A percentile compares a stretch with the other conserved stretches of the same genome.
Evolutionary conservation across 768 basidiomycete genomes (phyloP).

Genomic region (Fibroporia radiculosa): DNA sequence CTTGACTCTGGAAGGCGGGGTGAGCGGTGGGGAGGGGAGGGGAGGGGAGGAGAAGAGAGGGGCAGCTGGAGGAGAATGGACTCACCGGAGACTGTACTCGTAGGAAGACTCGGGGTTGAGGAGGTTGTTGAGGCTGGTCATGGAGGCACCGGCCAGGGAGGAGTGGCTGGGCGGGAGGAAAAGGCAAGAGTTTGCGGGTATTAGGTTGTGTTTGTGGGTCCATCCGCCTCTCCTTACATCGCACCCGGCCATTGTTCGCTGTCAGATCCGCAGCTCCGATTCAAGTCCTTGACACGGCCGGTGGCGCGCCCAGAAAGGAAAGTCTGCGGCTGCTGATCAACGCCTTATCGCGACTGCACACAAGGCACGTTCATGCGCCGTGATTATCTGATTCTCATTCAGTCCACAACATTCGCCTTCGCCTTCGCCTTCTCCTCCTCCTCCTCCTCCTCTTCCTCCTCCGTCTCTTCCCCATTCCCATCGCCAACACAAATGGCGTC

Average conservation of each 20-base stretch:
- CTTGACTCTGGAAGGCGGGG: constrained; percentile 10
- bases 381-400: not conserved
- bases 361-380: too few relatives aligned
- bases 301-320: too few relatives aligned
- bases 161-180: constrained; percentile 13
- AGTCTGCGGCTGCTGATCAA: too few relatives aligned
- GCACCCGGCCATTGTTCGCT: constrained; percentile 17
- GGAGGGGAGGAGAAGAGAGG: constrained; percentile 6
- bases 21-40: not conserved
- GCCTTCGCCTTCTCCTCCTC: too few relatives aligned
- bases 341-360: too few relatives aligned
- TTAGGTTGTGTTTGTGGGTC: constrained; percentile 21
- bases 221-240: constrained; percentile 8
- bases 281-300: too few relatives aligned
- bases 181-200: constrained; percentile 19
- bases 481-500: too few relatives aligned
- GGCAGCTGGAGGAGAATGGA: not conserved
- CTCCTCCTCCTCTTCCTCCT: not conserved
- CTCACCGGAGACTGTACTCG: constrained; percentile 17
- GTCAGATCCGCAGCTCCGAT: constrained; percentile 18
- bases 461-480: not conserved
- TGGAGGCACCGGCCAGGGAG: constrained; percentile 8
- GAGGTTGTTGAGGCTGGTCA: constrained; percentile 23
- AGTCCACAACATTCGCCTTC: not conserved
- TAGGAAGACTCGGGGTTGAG: constrained; percentile 20